Evolutionary conservation across 129 eudicot species (phyloP).

Genomic region (Ambrosia artemisiifolia): DNA sequence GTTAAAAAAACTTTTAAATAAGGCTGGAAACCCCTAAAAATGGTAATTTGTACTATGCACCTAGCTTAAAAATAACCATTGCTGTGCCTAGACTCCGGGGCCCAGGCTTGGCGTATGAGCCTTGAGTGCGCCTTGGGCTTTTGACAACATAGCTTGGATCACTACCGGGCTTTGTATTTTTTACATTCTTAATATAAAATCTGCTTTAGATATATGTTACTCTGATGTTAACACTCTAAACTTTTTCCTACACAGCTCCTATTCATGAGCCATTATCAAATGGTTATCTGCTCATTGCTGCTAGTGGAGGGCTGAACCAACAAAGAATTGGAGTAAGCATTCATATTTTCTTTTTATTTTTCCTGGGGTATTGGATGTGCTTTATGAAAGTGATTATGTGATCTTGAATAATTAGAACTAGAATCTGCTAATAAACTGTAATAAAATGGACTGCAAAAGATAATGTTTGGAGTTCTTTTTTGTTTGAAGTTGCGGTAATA

Average conservation of each 20-base stretch:
- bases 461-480: not conserved
- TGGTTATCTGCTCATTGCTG: constrained; percentile 86
- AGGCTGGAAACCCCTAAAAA: too few species aligned
- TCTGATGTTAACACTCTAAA: not conserved
- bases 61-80: too few species aligned
- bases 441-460: not conserved
- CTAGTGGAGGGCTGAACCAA: constrained; percentile 95
- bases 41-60: too few species aligned
- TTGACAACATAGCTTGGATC: not conserved
- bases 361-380: not conserved
- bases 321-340: constrained; percentile 81
- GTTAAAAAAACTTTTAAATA: too few species aligned
- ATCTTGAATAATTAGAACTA: not conserved
- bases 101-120: too few species aligned
- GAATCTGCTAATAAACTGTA: not conserved
- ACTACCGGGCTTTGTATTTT: not conserved
- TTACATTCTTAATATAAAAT: not conserved
- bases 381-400: not conserved
- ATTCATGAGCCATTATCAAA: constrained; percentile 63
- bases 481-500: not conserved
- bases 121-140: too few species aligned
- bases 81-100: too few species aligned
- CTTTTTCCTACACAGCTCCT: constrained; percentile 51
- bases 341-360: constrained; percentile 1
- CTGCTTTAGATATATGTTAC: not conserved